phyloP scores from a whole-genome alignment of 495 filamentous ascomycete species.

The Penicillium egyptiacum region DNA sequence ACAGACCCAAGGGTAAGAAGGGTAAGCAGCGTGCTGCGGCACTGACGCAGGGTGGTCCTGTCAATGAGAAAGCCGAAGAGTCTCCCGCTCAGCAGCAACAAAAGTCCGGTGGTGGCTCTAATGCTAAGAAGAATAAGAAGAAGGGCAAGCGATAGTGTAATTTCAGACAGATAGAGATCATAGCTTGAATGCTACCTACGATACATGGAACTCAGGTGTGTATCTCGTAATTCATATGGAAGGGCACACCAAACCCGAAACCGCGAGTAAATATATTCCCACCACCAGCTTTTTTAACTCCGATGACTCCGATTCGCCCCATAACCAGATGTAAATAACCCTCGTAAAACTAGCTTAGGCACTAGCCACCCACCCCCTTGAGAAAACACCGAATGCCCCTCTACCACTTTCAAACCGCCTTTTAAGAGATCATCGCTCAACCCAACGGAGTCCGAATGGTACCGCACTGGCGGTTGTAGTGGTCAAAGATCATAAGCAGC shows the following conservation, averaged over 20 bases:
- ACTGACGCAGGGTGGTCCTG: constrained; percentile 80
- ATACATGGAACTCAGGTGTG: constrained; percentile 2
- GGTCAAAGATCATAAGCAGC: constrained; percentile 40
- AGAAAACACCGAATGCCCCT: neutral
- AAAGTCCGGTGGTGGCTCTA: constrained; percentile 44
- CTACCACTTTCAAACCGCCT: neutral
- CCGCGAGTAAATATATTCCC: neutral
- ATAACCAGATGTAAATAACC: neutral
- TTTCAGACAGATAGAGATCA: neutral
- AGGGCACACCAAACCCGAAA: neutral
- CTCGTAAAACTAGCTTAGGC: neutral
- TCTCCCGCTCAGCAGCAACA: constrained; percentile 49
- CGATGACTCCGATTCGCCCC: neutral
- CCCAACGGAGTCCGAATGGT: constrained; percentile 44
- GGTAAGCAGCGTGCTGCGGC: constrained; percentile 77
- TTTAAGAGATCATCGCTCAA: constrained; percentile 12
- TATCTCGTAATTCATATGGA: neutral
- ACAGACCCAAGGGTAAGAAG: constrained; percentile 87
- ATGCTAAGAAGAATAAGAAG: constrained; percentile 70
- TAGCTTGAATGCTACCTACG: constrained; percentile 1
- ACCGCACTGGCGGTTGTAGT: constrained; percentile 46
- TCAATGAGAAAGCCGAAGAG: constrained; percentile 67
- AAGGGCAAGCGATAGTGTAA: constrained; percentile 63
- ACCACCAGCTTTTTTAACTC: neutral
- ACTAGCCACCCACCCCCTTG: neutral